These are phyloP conservation scores for Saprolegnia parasitica DNA, from an alignment of 352 stramenopile species.

Conservation along the genomic window DNA sequence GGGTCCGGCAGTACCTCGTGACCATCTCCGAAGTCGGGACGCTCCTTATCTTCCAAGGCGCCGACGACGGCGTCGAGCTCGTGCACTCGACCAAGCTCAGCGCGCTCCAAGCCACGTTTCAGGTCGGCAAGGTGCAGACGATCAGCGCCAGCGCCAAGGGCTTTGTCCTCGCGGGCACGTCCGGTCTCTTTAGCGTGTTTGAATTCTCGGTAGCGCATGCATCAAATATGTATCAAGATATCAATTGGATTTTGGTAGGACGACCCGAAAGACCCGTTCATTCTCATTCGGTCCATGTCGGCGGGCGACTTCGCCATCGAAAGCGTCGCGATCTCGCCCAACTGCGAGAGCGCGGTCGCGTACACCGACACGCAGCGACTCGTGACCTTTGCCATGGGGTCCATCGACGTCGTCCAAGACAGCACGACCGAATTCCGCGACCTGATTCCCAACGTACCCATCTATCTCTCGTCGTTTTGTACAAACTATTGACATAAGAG, in stretches of 20 bases:
- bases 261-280: slow-evolving; percentile 70
- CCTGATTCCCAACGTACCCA: slow-evolving; percentile 45
- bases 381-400: slow-evolving; percentile 59
- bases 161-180: slow-evolving; percentile 67
- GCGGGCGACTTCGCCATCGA: slow-evolving; percentile 74
- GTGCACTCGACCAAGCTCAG: slow-evolving; percentile 44
- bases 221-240: background rate
- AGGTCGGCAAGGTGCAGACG: slow-evolving; percentile 47
- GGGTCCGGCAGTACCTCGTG: slow-evolving; percentile 67
- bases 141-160: slow-evolving; percentile 58
- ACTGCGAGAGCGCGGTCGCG: slow-evolving; percentile 51
- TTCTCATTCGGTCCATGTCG: slow-evolving; percentile 61
- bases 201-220: slow-evolving; percentile 46
- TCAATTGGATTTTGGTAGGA: slow-evolving; percentile 36
- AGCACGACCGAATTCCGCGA: slow-evolving; percentile 60
- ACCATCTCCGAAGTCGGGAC: slow-evolving; percentile 61
- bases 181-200: slow-evolving; percentile 72
- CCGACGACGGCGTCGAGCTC: slow-evolving; percentile 51
- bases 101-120: background rate
- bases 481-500: no score
- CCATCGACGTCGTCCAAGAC: slow-evolving; percentile 73
- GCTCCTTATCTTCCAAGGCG: slow-evolving; percentile 56
- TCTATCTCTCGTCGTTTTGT: background rate
- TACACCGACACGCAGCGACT: slow-evolving; percentile 68
- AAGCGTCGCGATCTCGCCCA: slow-evolving; percentile 62